A percentile compares a stretch with the other conserved stretches of the same genome.
These are phyloP conservation scores for Flaveria floridana DNA, from an alignment of 140 eudicot species.

Conservation along the genomic window DNA sequence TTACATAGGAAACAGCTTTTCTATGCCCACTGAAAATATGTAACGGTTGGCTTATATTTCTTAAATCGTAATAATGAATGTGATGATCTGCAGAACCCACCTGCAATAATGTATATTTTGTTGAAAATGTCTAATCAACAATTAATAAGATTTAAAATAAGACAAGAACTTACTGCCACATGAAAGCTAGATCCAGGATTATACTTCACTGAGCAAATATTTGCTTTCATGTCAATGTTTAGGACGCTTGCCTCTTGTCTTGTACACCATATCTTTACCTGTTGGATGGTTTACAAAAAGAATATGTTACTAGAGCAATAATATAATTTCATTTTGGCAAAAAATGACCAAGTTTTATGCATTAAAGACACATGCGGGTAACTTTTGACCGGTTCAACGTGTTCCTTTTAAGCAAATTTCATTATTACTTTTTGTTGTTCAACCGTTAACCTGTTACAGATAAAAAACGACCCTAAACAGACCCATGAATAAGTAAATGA, in stretches of 20 bases:
- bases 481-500: neutral
- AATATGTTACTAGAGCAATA: neutral
- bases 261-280: constrained; percentile 98
- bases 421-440: neutral
- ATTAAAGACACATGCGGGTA: neutral
- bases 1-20: constrained; percentile 92
- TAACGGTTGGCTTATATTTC: constrained; percentile 81
- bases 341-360: neutral
- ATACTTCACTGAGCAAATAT: constrained; percentile 90
- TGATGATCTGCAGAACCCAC: constrained; percentile 98
- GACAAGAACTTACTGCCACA: constrained; percentile 62
- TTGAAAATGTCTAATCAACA: neutral
- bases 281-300: constrained; percentile 2
- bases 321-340: neutral
- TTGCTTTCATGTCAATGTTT: constrained; percentile 94
- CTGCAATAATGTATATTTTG: constrained; percentile 44
- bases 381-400: neutral
- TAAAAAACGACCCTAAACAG: neutral
- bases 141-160: constrained; percentile 8
- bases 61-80: constrained; percentile 81
- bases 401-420: neutral
- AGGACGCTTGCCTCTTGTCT: constrained; percentile 90
- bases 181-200: constrained; percentile 91
- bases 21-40: constrained; percentile 74
- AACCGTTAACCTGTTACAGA: neutral